Evolutionary conservation across 345 rosid genomes (phyloP), one percentile per base, ranked within the genome.

Genomic region (Eucalyptus coolabah): DNA sequence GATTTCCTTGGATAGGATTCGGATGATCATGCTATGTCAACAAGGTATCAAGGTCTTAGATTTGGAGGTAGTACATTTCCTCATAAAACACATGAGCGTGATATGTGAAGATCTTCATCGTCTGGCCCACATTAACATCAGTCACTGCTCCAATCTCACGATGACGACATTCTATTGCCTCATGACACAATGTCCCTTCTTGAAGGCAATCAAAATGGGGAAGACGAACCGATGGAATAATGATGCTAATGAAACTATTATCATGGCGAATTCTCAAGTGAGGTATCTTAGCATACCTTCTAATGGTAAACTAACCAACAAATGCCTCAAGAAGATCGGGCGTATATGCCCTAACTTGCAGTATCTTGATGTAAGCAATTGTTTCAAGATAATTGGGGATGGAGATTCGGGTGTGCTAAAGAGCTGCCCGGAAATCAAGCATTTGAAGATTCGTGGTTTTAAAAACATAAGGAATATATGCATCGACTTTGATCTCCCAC

Each of bases 401-500:
- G 97, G 97, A 82, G 50, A 94, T 65, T 50, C 59, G 85, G 91
- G 87, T 87, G 88, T 95, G 47, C 47, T 45, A 12, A 45, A 45
- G 47, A 45, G 47, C 47, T 45, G 12, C 47, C 47, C 12, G 0
- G 47, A 45, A 9, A 45, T 9, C 12, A 2, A 12, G 1, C 4
- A 45, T 45, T 45, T 45, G 47, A 9, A 45, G 47, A 45, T 45
- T 12, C 88, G 86, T 80, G 50, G 72, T 40, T 96, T 98, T 40
- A 13, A 86, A 40, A 92, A 92, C 30, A 83, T 95, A 63, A 88
- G 50, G 83, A 90, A 87, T 90, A 91, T 95, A 19, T 89, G 88
- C 85, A 69, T 91, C 37, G 92, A 93, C 90, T 91, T 94, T 88
- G 93, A 94, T n/a, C 12, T 95, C 77, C 95, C 96, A 44, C 93